Evolutionary conservation across 805 yeast species (phyloP).

Genomic region (Pichia rugopelliculosa): DNA sequence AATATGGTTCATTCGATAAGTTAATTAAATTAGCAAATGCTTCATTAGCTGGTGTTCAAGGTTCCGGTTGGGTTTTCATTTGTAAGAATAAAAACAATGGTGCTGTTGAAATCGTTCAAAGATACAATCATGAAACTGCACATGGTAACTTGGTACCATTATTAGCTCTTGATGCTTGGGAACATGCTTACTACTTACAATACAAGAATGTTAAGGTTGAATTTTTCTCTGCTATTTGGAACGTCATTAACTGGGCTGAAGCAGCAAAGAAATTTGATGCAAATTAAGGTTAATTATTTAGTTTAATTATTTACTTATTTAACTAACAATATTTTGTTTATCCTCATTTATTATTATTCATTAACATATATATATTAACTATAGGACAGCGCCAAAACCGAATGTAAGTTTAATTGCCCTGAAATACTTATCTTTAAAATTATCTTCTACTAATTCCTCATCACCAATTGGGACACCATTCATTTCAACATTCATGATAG

Average conservation of each 20-base stretch:
- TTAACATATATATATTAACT: conserved; percentile 8
- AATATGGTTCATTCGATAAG: conserved; percentile 68
- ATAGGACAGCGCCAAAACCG: conserved; percentile 92
- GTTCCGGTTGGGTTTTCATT: conserved; percentile 93
- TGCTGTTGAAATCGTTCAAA: conserved; percentile 71
- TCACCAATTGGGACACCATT: conserved; percentile 92
- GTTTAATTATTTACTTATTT: not conserved
- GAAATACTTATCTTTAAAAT: conserved; percentile 85
- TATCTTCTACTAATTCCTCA: conserved; percentile 77
- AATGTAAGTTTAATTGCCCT: conserved; percentile 85
- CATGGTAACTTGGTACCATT: conserved; percentile 63
- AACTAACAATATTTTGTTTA: not conserved
- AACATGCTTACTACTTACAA: conserved; percentile 91
- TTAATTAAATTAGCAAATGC: conserved; percentile 57
- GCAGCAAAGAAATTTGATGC: conserved; percentile 66
- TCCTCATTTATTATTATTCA: not conserved
- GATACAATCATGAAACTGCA: conserved; percentile 82
- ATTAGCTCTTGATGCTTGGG: conserved; percentile 94
- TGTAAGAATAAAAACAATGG: conserved; percentile 74
- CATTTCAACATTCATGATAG: conserved; percentile 71
- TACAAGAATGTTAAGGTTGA: conserved; percentile 88
- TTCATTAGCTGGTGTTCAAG: conserved; percentile 81
- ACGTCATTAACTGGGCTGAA: conserved; percentile 88
- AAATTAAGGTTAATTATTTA: not conserved
- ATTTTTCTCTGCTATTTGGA: conserved; percentile 92